phyloP scores from a whole-genome alignment of 2,329 filamentous ascomycete species.

The Mollisiaceae sp. region DNA sequence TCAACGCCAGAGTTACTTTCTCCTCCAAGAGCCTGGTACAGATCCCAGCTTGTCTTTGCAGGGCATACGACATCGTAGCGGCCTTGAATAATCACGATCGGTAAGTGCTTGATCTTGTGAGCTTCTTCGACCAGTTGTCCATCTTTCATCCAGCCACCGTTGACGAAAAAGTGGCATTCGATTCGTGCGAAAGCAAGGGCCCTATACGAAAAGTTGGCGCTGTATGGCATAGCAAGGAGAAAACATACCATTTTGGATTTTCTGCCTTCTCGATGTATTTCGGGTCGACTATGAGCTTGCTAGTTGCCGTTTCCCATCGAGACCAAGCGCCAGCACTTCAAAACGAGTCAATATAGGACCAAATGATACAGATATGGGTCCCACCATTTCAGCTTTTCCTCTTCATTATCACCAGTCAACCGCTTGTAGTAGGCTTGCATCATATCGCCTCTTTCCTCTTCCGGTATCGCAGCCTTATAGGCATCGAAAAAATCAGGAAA shows the following conservation, averaged over 20 bases:
- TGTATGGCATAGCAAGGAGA: background rate
- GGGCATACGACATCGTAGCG: constrained; percentile 53
- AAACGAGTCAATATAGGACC: constrained; percentile 3
- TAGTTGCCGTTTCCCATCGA: constrained; percentile 39
- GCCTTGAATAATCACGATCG: constrained; percentile 49
- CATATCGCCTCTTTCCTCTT: constrained; percentile 45
- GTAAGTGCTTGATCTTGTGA: constrained; percentile 40
- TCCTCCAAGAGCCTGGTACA: constrained; percentile 47
- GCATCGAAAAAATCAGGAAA: constrained; percentile 49
- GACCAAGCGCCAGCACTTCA: constrained; percentile 39
- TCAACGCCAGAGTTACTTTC: constrained; percentile 36
- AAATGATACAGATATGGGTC: background rate
- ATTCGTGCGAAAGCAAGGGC: constrained; percentile 47
- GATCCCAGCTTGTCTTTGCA: constrained; percentile 48
- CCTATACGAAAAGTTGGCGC: constrained; percentile 18
- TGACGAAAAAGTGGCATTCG: constrained; percentile 50
- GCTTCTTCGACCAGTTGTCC: constrained; percentile 45
- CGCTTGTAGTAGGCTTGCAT: constrained; percentile 48
- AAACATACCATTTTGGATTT: constrained; percentile 37
- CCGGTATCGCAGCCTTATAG: constrained; percentile 45
- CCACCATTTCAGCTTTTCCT: constrained; percentile 40
- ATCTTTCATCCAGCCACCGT: constrained; percentile 49
- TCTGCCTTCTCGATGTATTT: constrained; percentile 38
- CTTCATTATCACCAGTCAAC: constrained; percentile 42
- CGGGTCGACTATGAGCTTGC: constrained; percentile 38